Evolutionary conservation across 495 filamentous ascomycete species (phyloP), one percentile per base, ranked within the genome.

Genomic region (Aspergillus affinis): DNA sequence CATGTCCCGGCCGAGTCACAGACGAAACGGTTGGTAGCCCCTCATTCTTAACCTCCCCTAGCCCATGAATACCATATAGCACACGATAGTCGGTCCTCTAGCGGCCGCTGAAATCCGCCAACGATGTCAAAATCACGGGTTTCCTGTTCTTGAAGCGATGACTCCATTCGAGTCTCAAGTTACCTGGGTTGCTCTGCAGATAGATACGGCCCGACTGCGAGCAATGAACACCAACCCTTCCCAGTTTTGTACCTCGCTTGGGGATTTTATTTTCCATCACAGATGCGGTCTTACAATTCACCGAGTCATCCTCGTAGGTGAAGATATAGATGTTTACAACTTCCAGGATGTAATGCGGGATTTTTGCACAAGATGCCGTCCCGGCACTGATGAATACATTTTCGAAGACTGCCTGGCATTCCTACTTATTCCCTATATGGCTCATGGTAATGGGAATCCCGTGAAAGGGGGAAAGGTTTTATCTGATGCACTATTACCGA

Each of bases 341-440:
- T 54, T 60, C 23, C 50, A 57, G 0, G 68, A 75, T 30, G 61
- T 73, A 0, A 68, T 74, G n/a, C 75, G 67, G 67, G 72, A 72
- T 0, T 66, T 65, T 17, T 47, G 61, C 1, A 76, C 72, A 0
- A 59, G 70, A 1, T 72, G 70, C 51, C 61, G 63, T 12, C 72
- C 73, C 2, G 60, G 57, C 5, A 45, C 13, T 0, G 66, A 69
- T 50, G 72, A 76, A 36, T 66, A 59, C 10, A 30, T 69, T 26
- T 73, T 64, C 47, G 68, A 73, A 20, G 66, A 73, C 15, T 59
- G 56, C 18, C 26, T 46, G 2, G 65, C 58, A 7, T 67, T 71
- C 29, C 61, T 60, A 2, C 54, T 75, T 30, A 66, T 72, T n/a
- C 73, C 73, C 7, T 73, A 71, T 48, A 69, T 69, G 56, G 30